A percentile compares a stretch with the other conserved stretches of the same genome.
These are phyloP conservation scores for Epichloe typhina DNA, from an alignment of 2,329 filamentous ascomycete genomes.

Conservation along the genomic window DNA sequence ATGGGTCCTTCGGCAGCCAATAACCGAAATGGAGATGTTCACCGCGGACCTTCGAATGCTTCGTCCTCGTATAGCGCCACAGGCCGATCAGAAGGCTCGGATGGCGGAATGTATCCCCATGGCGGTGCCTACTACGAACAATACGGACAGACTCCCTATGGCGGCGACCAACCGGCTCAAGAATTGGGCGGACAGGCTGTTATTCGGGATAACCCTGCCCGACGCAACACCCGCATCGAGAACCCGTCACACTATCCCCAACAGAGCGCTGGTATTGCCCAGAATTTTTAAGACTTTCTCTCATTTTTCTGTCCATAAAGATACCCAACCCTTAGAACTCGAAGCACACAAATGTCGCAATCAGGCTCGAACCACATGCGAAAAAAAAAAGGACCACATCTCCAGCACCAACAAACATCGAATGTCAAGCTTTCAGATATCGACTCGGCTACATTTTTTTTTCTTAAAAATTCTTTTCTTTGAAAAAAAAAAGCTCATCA, in stretches of 20 bases:
- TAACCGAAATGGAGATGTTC: slow-evolving; percentile 57
- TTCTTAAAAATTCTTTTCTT: not conserved
- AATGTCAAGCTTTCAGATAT: not conserved
- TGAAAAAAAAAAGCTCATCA: not conserved
- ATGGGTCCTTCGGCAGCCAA: slow-evolving; percentile 60
- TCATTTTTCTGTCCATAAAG: slow-evolving; percentile 6
- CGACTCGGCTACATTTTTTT: not conserved
- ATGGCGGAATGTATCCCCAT: slow-evolving; percentile 34
- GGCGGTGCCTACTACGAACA: slow-evolving; percentile 43
- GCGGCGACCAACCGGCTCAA: slow-evolving; percentile 27
- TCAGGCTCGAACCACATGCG: not conserved
- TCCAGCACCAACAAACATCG: not conserved
- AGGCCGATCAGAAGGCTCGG: slow-evolving; percentile 58
- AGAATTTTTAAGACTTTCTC: slow-evolving; percentile 57
- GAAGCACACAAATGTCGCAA: not conserved
- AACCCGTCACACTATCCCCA: slow-evolving; percentile 80
- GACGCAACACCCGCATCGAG: slow-evolving; percentile 90
- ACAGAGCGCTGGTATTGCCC: slow-evolving; percentile 87
- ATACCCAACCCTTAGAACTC: slow-evolving; percentile 1
- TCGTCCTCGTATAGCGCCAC: slow-evolving; percentile 89
- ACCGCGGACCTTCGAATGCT: slow-evolving; percentile 84
- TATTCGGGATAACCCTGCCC: slow-evolving; percentile 83
- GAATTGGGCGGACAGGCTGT: slow-evolving; percentile 53
- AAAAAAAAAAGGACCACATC: not conserved
- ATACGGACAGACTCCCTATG: slow-evolving; percentile 44